phyloP scores from a whole-genome alignment of 495 filamentous ascomycete genomes.

The Penicillium arizonense region DNA sequence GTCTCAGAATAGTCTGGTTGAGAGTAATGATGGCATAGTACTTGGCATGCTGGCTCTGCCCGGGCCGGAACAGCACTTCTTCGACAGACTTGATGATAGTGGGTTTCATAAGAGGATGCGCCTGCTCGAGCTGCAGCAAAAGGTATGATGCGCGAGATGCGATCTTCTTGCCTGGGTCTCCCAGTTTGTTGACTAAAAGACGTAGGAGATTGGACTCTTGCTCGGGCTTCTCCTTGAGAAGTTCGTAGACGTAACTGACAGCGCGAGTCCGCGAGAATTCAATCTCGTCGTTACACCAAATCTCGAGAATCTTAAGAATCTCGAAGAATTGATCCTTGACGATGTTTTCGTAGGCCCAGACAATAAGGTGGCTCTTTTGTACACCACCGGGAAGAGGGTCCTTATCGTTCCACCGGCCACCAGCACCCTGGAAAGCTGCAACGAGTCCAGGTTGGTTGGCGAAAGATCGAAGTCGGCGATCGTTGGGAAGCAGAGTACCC shows the following conservation, averaged over 20 bases:
- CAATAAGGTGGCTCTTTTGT: conserved; percentile 71
- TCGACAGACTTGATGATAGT: conserved; percentile 82
- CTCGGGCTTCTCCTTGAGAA: conserved; percentile 93
- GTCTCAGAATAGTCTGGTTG: conserved; percentile 90
- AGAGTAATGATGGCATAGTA: conserved; percentile 96
- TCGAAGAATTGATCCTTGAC: conserved; percentile 90
- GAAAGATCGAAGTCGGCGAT: conserved; percentile 78
- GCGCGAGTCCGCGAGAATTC: conserved; percentile 84
- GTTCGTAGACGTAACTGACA: conserved; percentile 81
- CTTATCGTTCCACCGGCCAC: conserved; percentile 60
- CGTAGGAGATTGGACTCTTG: conserved; percentile 93
- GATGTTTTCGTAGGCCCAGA: conserved; percentile 94
- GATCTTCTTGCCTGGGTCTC: conserved; percentile 91
- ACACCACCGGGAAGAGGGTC: conserved; percentile 68
- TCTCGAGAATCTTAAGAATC: conserved; percentile 82
- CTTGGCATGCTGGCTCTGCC: conserved; percentile 81
- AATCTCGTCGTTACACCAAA: conserved; percentile 90
- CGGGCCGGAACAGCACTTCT: conserved; percentile 83
- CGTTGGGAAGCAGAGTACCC: conserved; percentile 76
- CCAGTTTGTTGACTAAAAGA: conserved; percentile 91
- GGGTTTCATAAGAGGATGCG: conserved; percentile 90
- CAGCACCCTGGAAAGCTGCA: conserved; percentile 57
- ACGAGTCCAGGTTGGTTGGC: conserved; percentile 75
- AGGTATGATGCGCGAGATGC: conserved; percentile 89
- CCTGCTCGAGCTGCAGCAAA: conserved; percentile 80